Conservation (phyloP, 345 rosid genomes). For the Ailanthus altissimus region DNA sequence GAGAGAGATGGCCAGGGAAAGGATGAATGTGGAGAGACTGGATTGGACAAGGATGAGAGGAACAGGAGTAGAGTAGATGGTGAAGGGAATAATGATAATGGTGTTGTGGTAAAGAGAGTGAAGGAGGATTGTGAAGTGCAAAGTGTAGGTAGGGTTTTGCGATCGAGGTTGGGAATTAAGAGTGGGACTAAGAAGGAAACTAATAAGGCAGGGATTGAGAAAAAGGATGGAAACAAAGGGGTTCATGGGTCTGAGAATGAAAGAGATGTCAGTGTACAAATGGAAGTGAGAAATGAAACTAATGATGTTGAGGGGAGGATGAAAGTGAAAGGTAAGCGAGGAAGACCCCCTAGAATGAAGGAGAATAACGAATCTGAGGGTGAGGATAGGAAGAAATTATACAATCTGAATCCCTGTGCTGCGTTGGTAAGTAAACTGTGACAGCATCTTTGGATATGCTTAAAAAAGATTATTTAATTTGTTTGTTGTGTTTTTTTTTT, state of each 20-base stretch:
- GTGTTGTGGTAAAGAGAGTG: slow-evolving; percentile 27
- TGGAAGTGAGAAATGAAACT: slow-evolving; percentile 25
- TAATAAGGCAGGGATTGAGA: slow-evolving; percentile 8
- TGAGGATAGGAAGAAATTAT: slow-evolving; percentile 10
- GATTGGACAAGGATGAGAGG: slow-evolving; percentile 18
- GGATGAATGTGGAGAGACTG: slow-evolving; percentile 23
- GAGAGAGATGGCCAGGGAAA: slow-evolving; percentile 14
- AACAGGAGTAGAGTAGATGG: slow-evolving; percentile 29
- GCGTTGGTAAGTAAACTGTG: too few relatives aligned
- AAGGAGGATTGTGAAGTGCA: slow-evolving; percentile 26
- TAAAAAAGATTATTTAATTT: too few relatives aligned
- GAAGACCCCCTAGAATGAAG: slow-evolving; percentile 37
- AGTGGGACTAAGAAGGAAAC: slow-evolving; percentile 15
- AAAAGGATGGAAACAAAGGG: slow-evolving; percentile 14
- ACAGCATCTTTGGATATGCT: background rate
- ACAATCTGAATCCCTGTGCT: too few relatives aligned
- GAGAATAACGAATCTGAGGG: slow-evolving; percentile 12
- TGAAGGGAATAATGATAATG: slow-evolving; percentile 25
- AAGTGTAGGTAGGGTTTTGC: slow-evolving; percentile 47
- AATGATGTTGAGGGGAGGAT: slow-evolving; percentile 10
- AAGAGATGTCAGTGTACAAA: slow-evolving; percentile 9
- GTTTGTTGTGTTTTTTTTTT: too few relatives aligned
- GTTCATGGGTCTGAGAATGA: slow-evolving; percentile 18
- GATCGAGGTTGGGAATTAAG: slow-evolving; percentile 43
- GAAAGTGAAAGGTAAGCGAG: slow-evolving; percentile 25